A percentile compares a stretch with the other conserved stretches of the same genome.
These are phyloP conservation scores for Podila epicladia DNA, from an alignment of 192 early-diverging fungal genomes.

Conservation along the genomic window DNA sequence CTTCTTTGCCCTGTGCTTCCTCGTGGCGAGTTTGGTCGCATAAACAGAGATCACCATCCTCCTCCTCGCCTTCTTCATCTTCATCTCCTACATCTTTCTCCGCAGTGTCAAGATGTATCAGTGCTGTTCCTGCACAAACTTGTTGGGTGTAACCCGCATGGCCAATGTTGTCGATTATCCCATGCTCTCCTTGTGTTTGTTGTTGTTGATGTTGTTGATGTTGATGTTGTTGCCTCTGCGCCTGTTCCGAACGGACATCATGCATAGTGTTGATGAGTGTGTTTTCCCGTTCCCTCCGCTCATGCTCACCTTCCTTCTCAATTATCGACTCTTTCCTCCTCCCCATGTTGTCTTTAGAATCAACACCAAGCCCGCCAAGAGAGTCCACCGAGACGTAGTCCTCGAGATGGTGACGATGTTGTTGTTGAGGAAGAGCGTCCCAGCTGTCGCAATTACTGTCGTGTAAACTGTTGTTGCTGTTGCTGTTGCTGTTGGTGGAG, in stretches of 20 bases:
- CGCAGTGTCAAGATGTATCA: neutral
- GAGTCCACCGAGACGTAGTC: neutral
- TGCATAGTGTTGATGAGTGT: neutral
- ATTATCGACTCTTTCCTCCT: neutral
- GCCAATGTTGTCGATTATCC: no score
- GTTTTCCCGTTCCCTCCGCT: neutral
- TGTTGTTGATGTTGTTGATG: neutral
- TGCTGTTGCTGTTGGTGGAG: neutral
- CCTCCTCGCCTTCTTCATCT: no score
- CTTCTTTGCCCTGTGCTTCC: no score
- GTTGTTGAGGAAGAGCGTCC: neutral
- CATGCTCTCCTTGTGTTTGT: neutral
- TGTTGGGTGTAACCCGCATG: no score
- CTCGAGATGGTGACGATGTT: neutral
- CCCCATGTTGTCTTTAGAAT: neutral
- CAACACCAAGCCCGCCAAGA: neutral
- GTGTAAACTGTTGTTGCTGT: neutral
- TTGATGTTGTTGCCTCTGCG: neutral
- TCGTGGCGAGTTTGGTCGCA: no score
- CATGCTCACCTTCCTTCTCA: neutral
- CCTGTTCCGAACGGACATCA: conserved; percentile 2
- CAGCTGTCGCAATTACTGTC: neutral
- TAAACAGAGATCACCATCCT: no score
- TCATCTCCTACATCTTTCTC: no score
- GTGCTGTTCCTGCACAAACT: neutral